phyloP scores from a whole-genome alignment of 1,284 basidiomycete genomes.

The Ustilago sp. region DNA sequence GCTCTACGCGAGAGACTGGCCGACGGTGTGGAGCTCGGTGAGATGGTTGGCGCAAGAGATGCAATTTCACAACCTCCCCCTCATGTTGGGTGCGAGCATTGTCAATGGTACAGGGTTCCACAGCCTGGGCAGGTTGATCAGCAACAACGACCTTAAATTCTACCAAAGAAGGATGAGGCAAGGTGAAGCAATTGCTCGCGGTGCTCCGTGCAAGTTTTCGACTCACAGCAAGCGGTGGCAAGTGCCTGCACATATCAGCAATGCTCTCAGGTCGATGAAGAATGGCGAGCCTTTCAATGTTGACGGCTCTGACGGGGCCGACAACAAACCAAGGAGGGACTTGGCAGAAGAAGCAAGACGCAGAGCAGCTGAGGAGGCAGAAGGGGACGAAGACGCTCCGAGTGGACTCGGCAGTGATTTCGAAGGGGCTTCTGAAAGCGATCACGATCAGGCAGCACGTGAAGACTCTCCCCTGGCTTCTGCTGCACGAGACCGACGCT shows the following conservation, averaged over 20 bases:
- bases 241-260: conserved; percentile 17
- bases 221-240: conserved; percentile 25
- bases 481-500: background rate
- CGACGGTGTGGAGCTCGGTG: conserved; percentile 43
- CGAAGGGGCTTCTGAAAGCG: conserved; percentile 53
- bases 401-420: conserved; percentile 24
- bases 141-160: conserved; percentile 52
- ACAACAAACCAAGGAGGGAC: conserved; percentile 12
- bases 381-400: conserved; percentile 23
- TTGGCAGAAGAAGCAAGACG: conserved; percentile 10
- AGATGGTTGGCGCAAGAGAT: conserved; percentile 56
- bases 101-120: conserved; percentile 59
- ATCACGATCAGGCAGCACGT: conserved; percentile 17
- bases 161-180: conserved; percentile 60
- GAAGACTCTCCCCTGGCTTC: background rate
- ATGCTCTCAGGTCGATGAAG: background rate
- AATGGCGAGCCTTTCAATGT: background rate
- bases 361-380: conserved; percentile 31
- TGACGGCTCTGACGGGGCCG: background rate
- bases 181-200: conserved; percentile 54
- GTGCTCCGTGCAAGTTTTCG: conserved; percentile 32
- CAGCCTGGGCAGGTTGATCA: conserved; percentile 51
- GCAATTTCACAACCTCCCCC: conserved; percentile 64
- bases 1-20: conserved; percentile 57
- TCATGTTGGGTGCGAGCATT: conserved; percentile 53